A percentile compares a stretch with the other conserved stretches of the same genome.
Evolutionary conservation across 805 yeast genomes (phyloP).

Genomic region (Kurtzmaniella fragi): DNA sequence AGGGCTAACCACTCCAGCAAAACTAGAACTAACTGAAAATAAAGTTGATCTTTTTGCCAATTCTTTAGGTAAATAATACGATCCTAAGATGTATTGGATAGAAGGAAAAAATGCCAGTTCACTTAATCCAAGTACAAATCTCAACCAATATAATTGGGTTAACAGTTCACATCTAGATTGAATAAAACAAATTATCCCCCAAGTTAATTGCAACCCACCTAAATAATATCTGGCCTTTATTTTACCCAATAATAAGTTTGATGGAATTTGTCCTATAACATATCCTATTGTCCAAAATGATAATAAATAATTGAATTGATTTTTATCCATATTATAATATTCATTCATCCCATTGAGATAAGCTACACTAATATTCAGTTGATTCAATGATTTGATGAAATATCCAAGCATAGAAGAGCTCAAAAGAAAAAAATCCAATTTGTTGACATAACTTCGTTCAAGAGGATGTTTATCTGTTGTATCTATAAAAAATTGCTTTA

Average conservation of each 20-base stretch:
- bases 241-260: conserved; percentile 35
- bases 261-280: conserved; percentile 41
- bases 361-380: conserved; percentile 31
- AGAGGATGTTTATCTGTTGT: conserved; percentile 30
- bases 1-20: conserved; percentile 33
- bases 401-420: conserved; percentile 46
- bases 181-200: conserved; percentile 40
- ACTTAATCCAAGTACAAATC: conserved; percentile 16
- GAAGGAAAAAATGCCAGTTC: conserved; percentile 25
- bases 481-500: conserved; percentile 16
- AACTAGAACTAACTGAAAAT: conserved; percentile 30
- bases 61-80: conserved; percentile 30
- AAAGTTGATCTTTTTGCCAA: conserved; percentile 30
- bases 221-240: conserved; percentile 41
- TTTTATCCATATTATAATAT: conserved; percentile 26
- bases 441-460: conserved; percentile 41
- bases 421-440: conserved; percentile 50
- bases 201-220: conserved; percentile 38
- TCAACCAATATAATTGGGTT: conserved; percentile 21
- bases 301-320: conserved; percentile 34
- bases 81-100: conserved; percentile 20
- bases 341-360: conserved; percentile 39
- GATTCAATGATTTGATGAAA: conserved; percentile 35
- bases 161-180: no score
- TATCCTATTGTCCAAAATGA: conserved; percentile 43